A percentile compares a stretch with the other conserved stretches of the same genome.
These are phyloP conservation scores for Eucalyptus sp. DNA, from an alignment of 345 rosid species.

Conservation along the genomic window DNA sequence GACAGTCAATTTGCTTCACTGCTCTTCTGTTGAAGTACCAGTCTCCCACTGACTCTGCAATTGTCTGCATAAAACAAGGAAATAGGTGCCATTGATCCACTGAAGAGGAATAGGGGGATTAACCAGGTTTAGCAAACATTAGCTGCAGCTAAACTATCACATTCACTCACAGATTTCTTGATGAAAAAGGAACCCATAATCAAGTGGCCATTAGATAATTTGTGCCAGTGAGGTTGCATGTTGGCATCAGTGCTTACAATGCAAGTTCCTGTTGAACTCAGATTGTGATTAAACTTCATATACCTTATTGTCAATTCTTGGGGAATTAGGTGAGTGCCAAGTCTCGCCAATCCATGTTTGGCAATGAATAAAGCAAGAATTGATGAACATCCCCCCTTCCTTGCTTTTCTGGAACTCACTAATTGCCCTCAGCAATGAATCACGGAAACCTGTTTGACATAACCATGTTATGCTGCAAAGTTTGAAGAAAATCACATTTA, in stretches of 20 bases:
- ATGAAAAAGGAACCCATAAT: neutral
- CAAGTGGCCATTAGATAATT: neutral
- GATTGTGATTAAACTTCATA: neutral
- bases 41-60: constrained; percentile 79
- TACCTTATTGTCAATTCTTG: constrained; percentile 61
- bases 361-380: constrained; percentile 80
- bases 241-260: neutral
- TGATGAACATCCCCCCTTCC: constrained; percentile 57
- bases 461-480: neutral
- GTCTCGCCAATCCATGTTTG: constrained; percentile 50
- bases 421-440: constrained; percentile 47
- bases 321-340: constrained; percentile 70
- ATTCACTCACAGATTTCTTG: neutral
- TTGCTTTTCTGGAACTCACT: constrained; percentile 26
- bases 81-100: neutral
- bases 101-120: neutral
- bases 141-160: neutral
- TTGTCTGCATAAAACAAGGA: constrained; percentile 31
- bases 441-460: constrained; percentile 40
- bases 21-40: constrained; percentile 63
- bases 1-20: constrained; percentile 67
- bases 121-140: neutral
- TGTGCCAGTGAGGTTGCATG: neutral
- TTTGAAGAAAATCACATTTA: neutral
- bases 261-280: neutral